These are phyloP conservation scores for Lachancea cidri DNA, from an alignment of 805 yeast species.

Conservation along the genomic window DNA sequence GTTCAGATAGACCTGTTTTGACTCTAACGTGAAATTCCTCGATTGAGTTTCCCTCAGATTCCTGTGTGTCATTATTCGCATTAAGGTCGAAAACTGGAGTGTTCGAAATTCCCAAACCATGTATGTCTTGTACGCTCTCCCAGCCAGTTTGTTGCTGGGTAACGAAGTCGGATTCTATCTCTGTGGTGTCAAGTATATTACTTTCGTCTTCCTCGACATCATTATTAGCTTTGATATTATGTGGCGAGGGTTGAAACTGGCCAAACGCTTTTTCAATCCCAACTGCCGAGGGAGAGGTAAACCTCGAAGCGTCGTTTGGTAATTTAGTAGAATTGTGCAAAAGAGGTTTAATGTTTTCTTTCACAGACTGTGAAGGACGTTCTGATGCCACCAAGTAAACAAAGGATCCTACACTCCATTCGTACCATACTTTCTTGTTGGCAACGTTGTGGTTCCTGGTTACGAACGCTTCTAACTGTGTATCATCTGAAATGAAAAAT, in stretches of 20 bases:
- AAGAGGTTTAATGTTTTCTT: not conserved
- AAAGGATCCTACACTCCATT: slow-evolving; percentile 56
- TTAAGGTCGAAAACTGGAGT: slow-evolving; percentile 8
- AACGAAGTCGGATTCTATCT: slow-evolving; percentile 6
- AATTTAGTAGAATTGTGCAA: not conserved
- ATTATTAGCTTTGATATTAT: not conserved
- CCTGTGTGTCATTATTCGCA: slow-evolving; percentile 1
- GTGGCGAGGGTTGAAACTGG: slow-evolving; percentile 6
- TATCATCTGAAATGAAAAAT: slow-evolving; percentile 45
- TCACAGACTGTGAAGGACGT: slow-evolving; percentile 7
- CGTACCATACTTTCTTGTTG: slow-evolving; percentile 54
- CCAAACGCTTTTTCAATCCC: slow-evolving; percentile 8
- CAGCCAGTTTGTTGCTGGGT: slow-evolving; percentile 21
- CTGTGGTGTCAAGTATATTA: slow-evolving; percentile 6
- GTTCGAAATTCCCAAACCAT: slow-evolving; percentile 14
- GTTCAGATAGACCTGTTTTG: slow-evolving; percentile 36
- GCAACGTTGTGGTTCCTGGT: slow-evolving; percentile 39
- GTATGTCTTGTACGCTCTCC: slow-evolving; percentile 32
- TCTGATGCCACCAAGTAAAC: slow-evolving; percentile 37
- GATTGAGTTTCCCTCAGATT: slow-evolving; percentile 9
- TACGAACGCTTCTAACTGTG: slow-evolving; percentile 48
- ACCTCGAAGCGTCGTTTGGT: not conserved
- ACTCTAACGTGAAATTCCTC: slow-evolving; percentile 40
- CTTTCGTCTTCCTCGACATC: slow-evolving; percentile 5
- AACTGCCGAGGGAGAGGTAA: slow-evolving; percentile 4